A percentile compares a stretch with the other conserved stretches of the same genome.
phyloP scores from a whole-genome alignment of 495 filamentous ascomycete genomes.

The Penicillium robsamsonii region DNA sequence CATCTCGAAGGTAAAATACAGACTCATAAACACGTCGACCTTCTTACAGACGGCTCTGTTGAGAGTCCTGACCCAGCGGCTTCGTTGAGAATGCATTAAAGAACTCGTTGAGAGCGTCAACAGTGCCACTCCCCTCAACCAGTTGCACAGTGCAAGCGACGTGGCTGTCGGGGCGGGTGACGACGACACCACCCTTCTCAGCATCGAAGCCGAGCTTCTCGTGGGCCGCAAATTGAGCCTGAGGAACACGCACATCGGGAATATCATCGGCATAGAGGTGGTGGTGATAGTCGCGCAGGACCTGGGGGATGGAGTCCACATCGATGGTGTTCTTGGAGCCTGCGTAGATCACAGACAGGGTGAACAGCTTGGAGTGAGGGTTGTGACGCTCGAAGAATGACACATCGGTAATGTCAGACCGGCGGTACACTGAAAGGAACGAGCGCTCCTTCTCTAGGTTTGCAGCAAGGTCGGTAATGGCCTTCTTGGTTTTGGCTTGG shows the following conservation, averaged over 20 bases:
- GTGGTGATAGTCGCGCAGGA: conserved; percentile 71
- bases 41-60: conserved; percentile 40
- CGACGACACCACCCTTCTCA: conserved; percentile 71
- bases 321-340: conserved; percentile 61
- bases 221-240: conserved; percentile 71
- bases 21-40: conserved; percentile 20
- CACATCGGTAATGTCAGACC: conserved; percentile 59
- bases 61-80: conserved; percentile 39
- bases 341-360: conserved; percentile 70
- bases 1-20: conserved; percentile 19
- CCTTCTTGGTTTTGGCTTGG: conserved; percentile 55
- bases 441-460: conserved; percentile 62
- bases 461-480: conserved; percentile 65
- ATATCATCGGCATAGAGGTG: conserved; percentile 87
- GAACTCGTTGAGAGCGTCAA: conserved; percentile 79
- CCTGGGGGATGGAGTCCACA: conserved; percentile 61
- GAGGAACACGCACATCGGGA: conserved; percentile 66
- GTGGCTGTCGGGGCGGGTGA: conserved; percentile 85
- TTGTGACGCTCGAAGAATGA: conserved; percentile 78
- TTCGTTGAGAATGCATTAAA: conserved; percentile 65
- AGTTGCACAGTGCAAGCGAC: conserved; percentile 72
- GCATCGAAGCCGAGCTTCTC: conserved; percentile 80
- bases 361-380: conserved; percentile 79
- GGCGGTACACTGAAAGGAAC: conserved; percentile 65
- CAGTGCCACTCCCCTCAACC: conserved; percentile 71